Conservation (phyloP, 371 early-diverging fungal genomes). For the Syncephalis plumigaleata region DNA sequence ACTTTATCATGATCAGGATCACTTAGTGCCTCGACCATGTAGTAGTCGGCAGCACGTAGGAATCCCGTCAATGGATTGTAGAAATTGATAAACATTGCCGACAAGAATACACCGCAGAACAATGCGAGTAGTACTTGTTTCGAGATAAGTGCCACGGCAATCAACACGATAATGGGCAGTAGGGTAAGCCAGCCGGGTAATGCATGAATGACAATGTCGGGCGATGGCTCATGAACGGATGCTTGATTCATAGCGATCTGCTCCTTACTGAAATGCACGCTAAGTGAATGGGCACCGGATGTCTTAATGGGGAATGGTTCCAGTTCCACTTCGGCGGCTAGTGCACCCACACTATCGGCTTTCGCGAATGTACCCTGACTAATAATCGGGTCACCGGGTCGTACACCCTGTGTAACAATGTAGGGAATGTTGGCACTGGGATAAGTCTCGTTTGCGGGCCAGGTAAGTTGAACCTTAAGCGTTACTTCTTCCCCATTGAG, state of each 20-base stretch:
- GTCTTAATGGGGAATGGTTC: no score
- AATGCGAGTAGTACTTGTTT: slow-evolving; percentile 2
- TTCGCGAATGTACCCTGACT: not conserved
- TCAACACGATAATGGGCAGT: slow-evolving; percentile 1
- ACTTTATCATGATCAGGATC: slow-evolving; percentile 3
- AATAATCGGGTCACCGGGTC: not conserved
- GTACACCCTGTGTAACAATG: not conserved
- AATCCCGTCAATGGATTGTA: slow-evolving; percentile 3
- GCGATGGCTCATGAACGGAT: not conserved
- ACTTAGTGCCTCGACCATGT: slow-evolving; percentile 1
- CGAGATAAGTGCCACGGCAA: slow-evolving; percentile 1
- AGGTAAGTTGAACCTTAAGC: not conserved
- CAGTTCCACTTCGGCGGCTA: no score
- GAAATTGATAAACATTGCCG: slow-evolving; percentile 5
- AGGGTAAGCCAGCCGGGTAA: slow-evolving; percentile 2
- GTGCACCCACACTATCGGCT: not conserved
- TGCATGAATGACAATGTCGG: not conserved
- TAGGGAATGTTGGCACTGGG: not conserved
- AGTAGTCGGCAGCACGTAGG: slow-evolving; percentile 3
- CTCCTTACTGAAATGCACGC: not conserved
- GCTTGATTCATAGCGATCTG: not conserved
- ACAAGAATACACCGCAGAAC: slow-evolving; percentile 2
- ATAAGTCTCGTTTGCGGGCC: not conserved
- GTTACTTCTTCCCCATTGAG: not conserved
- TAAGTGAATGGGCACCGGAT: no score